Base-by-base conservation (phyloP, 331 rosid genomes). In the Malus hybrid region DNA sequence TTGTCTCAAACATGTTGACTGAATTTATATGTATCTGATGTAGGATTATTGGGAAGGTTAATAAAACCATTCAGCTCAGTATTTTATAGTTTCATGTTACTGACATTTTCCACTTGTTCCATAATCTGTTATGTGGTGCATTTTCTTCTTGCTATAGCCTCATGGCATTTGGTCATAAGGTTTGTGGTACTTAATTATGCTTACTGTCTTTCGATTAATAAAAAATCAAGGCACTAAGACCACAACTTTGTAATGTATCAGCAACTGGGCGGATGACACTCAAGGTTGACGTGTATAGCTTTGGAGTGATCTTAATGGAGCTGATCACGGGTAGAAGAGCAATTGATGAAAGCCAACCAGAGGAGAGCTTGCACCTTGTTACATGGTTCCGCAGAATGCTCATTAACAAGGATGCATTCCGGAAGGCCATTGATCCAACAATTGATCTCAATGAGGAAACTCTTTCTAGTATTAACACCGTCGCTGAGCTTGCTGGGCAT, bases 251-350 rank as follows among this genome's bases (percentile, higher is more conserved):
- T 72, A 70, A 73, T 57, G 52, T 29, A 19, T 62, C 92, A 95
- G 99, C 83, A 27, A 95, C 97, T 1, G 99, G 99, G 67, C 79
- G 97, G 65, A 87, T 94, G 42, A 88, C 97, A 5, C 86, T 88
- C 39, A 95, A 95, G 85, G 97, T 85, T 34, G 99, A 95, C 71
- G 88, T 95, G 3, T 95, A 86, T 76, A 95, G 97, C 83, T 95
- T 90, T 16, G 99, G 99, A 22, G 99, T 92, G 77, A 89, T 95
- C 75, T 84, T 95, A 3, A 92, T 95, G 99, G 97, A 95, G 83
- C 73, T 95, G 57, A 77, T 95, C 65, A 86, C 92, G 0, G 99
- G 99, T 59, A 79, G 97, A 67, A 90, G 66, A 76, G 97, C 96
- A 52, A 83, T 95, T 6, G 99, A 95, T 62, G 89, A 90, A 0